Conservation (phyloP, 495 filamentous ascomycete genomes). For the Tirmania nivea region DNA sequence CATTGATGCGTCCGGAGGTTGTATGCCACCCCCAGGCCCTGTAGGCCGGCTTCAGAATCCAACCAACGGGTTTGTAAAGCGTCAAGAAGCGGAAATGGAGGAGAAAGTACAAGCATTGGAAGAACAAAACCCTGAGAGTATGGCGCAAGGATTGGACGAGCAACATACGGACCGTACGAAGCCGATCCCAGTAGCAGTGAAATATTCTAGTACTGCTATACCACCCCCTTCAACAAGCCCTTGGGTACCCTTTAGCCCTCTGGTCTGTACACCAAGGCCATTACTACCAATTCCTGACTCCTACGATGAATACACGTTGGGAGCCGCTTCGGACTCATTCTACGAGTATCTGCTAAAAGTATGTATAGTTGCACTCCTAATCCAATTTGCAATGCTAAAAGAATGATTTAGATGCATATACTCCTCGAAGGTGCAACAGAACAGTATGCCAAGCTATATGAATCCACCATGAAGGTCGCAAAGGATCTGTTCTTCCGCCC, state of each 20-base stretch:
- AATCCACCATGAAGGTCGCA: conserved; percentile 42
- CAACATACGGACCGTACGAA: not conserved
- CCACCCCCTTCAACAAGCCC: no score
- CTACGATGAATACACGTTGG: conserved; percentile 40
- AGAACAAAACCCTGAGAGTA: not conserved
- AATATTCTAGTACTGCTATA: no score
- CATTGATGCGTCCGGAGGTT: conserved; percentile 52
- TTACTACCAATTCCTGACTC: not conserved
- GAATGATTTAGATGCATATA: conserved; percentile 24
- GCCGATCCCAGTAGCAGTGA: no score
- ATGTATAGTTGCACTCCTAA: conserved; percentile 12
- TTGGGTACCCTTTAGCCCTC: no score
- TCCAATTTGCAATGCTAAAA: not conserved
- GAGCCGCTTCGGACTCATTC: conserved; percentile 67
- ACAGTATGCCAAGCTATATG: conserved; percentile 69
- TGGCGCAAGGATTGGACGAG: conserved; percentile 7
- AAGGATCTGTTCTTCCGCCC: conserved; percentile 57
- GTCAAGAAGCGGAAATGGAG: conserved; percentile 3
- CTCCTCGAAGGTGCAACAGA: conserved; percentile 63
- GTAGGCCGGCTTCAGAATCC: not conserved
- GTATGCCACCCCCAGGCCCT: conserved; percentile 10
- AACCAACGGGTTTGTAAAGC: not conserved
- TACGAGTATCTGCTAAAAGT: conserved; percentile 92
- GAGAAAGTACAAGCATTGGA: conserved; percentile 1
- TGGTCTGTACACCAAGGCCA: no score